These are phyloP conservation scores for Lipomyces kockii DNA, from an alignment of 805 yeast genomes.

Conservation along the genomic window DNA sequence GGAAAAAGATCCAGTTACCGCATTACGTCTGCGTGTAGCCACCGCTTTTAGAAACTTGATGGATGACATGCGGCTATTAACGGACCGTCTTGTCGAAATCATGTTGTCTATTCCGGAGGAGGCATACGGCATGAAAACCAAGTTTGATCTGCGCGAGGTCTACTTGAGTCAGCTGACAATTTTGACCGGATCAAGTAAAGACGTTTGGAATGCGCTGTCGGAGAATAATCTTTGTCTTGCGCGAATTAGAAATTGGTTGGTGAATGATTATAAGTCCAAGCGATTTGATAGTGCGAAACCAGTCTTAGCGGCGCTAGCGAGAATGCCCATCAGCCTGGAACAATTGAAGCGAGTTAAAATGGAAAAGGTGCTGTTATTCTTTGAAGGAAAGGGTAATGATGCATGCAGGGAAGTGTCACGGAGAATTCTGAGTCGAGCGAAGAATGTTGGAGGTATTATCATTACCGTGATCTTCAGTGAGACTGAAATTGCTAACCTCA, in stretches of 20 bases:
- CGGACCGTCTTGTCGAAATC: slow-evolving; percentile 30
- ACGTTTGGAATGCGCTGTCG: slow-evolving; percentile 32
- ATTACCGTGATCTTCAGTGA: not conserved
- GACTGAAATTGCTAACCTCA: not conserved
- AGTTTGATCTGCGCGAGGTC: slow-evolving; percentile 35
- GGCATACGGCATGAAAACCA: slow-evolving; percentile 22
- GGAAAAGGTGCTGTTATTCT: slow-evolving; percentile 33
- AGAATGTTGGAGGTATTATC: slow-evolving; percentile 12
- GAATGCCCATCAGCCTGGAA: slow-evolving; percentile 32
- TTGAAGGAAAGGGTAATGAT: slow-evolving; percentile 29
- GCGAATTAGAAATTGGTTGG: slow-evolving; percentile 38
- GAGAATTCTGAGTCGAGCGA: slow-evolving; percentile 24
- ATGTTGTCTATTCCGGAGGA: slow-evolving; percentile 36
- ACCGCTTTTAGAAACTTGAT: slow-evolving; percentile 23
- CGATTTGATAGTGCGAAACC: slow-evolving; percentile 24
- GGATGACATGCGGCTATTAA: slow-evolving; percentile 24
- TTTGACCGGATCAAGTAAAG: slow-evolving; percentile 18
- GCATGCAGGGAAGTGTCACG: slow-evolving; percentile 25
- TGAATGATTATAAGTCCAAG: slow-evolving; percentile 35
- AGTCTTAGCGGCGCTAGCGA: slow-evolving; percentile 21
- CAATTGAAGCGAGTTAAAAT: slow-evolving; percentile 30
- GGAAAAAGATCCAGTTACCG: slow-evolving; percentile 34
- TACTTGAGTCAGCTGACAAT: slow-evolving; percentile 22
- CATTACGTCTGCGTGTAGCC: slow-evolving; percentile 33
- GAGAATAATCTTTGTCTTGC: slow-evolving; percentile 33